Evolutionary conservation across 148 eudicot species (phyloP), one percentile per base, ranked within the genome.

Genomic region (Diospyros lotus): DNA sequence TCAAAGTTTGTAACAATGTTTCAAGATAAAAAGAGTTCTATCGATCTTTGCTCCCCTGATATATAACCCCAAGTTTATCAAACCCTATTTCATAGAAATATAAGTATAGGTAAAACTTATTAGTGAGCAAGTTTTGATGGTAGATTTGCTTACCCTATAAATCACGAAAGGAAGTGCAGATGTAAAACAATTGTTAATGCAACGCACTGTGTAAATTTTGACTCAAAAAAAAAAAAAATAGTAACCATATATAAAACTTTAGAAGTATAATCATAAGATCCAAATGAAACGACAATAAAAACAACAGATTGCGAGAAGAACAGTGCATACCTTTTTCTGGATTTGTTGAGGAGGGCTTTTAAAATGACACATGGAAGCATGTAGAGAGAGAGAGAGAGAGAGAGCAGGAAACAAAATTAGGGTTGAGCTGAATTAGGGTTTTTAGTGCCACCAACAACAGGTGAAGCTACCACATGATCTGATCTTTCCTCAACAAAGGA

Each of bases 401-500:
- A 58, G 61, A 58, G 61, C 2, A 1, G 6, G 55, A 1, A 12
- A 58, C 61, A 55, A 51, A 46, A 55, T 18, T 74, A 79, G 81
- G 77, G 81, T 66, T 71, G 10, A 5, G 6, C 1, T 45, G 73
- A 55, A 60, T 41, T 79, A 79, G 69, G 77, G 64, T 45, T 64
- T 55, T 7, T 76, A 82, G 81, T 80, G 85, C 55, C 52, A 80
- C 74, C 50, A 40, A 71, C 73, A 81, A 73, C 80, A n/a, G 89
- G 76, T 86, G 87, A 86, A 86, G 83, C 87, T 82, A 74, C 89
- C 89, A 86, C 77, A 84, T 84, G 89, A 86, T 84, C 89, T 86
- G 71, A 82, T 81, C 85, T 58, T 74, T 78, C 82, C 87, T 68
- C 71, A 53, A 63, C 51, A 14, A 64, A 43, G 70, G 61, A 66